Evolutionary conservation across 805 yeast genomes (phyloP), one percentile per base, ranked within the genome.

Genomic region (Yamadazyma paraphyllophila): DNA sequence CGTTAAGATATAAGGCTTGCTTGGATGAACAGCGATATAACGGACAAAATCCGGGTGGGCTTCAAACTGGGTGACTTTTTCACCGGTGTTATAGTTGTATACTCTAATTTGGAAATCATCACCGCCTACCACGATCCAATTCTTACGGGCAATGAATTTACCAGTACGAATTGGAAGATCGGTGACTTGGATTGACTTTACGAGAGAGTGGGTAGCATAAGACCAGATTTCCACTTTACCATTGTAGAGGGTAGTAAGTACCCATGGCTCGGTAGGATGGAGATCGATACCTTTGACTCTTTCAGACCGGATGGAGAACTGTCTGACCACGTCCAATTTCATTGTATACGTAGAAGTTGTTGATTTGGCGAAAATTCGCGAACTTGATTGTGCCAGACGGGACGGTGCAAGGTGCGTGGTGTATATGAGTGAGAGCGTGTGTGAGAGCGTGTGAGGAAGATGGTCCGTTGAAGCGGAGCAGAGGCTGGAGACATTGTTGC

Each of bases 211-310:
- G 36, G 97, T 88, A 60, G 90, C 97, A 58, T 88, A 89, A 44
- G 95, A 86, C 96, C 96, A 89, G 62, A 92, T 88, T 69, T 91
- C 97, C 45, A 89, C 82, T 64, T 79, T 80, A 55, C 96, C 99
- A 41, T 91, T 86, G 68, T 88, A 90, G 48, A 88, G 74, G n/a
- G 97, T 89, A 44, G 92, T 84, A 59, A 90, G 74, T 43, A 90
- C 82, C 98, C 98, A 92, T 44, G 99, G 98, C 66, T 94, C 99
- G 15, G 91, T 76, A 17, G 99, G 99, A 66, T 94, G 99, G 76
- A 94, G 87, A 69, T 94, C 99, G 61, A 94, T 85, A 41, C 97
- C 97, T 69, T 94, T 94, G 63, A 94, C 97, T 66, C 99, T 84
- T 66, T 91, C 97, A 33, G 97, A 85, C 59, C 97, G 88, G 51